These are phyloP conservation scores for Pichia ethanolica DNA, from an alignment of 805 yeast genomes.

Conservation along the genomic window DNA sequence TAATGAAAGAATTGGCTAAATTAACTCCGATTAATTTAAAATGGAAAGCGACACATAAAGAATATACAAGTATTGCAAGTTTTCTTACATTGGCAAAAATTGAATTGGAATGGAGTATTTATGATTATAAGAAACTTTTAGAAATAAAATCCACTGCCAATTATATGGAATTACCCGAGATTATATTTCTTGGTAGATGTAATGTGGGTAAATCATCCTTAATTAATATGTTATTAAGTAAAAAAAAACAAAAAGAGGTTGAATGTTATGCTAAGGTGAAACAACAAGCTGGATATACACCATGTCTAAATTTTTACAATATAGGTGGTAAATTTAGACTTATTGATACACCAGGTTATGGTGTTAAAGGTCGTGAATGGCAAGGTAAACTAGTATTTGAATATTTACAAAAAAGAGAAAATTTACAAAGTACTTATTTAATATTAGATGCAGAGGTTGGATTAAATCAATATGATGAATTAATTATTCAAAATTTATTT, in stretches of 20 bases:
- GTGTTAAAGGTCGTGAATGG: constrained; percentile 50
- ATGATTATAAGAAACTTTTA: constrained; percentile 27
- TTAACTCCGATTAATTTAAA: constrained; percentile 7
- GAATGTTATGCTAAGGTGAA: constrained; percentile 35
- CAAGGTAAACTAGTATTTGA: constrained; percentile 68
- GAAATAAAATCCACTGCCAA: not conserved
- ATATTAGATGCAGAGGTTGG: constrained; percentile 58
- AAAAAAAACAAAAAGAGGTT: constrained; percentile 22
- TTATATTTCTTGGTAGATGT: constrained; percentile 67
- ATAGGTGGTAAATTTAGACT: constrained; percentile 56
- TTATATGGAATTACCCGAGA: constrained; percentile 51
- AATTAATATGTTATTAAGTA: constrained; percentile 51
- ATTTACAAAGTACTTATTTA: constrained; percentile 51
- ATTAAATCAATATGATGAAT: constrained; percentile 46
- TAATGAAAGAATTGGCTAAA: constrained; percentile 12
- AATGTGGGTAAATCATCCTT: constrained; percentile 84
- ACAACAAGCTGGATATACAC: constrained; percentile 36
- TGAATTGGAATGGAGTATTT: constrained; percentile 54
- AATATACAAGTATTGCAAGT: constrained; percentile 18
- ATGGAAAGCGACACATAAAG: constrained; percentile 2
- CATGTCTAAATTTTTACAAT: constrained; percentile 65
- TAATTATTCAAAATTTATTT: constrained; percentile 43
- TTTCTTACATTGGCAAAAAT: constrained; percentile 42
- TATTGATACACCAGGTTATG: constrained; percentile 90
- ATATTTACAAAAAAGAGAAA: constrained; percentile 49